Base-by-base conservation (phyloP, 306 rosid genomes). In the Crotalaria pallida region DNA sequence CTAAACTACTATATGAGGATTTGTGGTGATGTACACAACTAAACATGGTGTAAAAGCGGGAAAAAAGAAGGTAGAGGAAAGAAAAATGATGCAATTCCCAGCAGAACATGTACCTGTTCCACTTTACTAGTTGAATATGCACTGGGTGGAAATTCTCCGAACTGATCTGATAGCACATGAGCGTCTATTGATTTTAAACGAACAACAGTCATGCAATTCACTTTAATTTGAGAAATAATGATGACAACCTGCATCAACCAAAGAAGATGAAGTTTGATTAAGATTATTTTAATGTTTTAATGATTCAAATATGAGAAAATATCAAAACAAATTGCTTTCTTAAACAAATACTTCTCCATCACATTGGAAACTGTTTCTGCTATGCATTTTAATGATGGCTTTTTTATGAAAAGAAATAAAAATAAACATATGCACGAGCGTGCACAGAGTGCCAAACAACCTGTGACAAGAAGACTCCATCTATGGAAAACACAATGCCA, bases 191-290 rank as follows among this genome's bases (percentile, higher is more conserved):
- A 89, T 77, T 81, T 87, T 77, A 89, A 83, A 45, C 85, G 92
- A 67, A 79, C 89, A 72, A 92, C 47, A 49, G 98, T 81, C 89
- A 92, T 86, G 69, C 92, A 92, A 77, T 92, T 92, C 82, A 90
- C 90, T 85, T 87, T 86, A 68, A 92, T 92, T 79, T 92, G 98
- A 77, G 95, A 86, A 65, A 86, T 53, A 71, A 92, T 76, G 47
- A 83, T 78, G 77, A 88, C 82, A 78, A 86, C 85, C 98, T 92
- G 89, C 79, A 81, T 64, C 24, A 56, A 67, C 67, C 74, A 67
- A 61, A 59, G 65, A 81, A 49, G 41, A 79, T 13, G 34, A 65
- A 79, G 74, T 24, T 40, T 77, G 50, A 72, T 52, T 60, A 56
- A 62, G 65, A 72, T 27, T 45, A 68, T 49, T 38, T 38, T 38